These are phyloP conservation scores for Dendrostoma leiphaemia DNA, from an alignment of 2,329 filamentous ascomycete species.

Conservation along the genomic window DNA sequence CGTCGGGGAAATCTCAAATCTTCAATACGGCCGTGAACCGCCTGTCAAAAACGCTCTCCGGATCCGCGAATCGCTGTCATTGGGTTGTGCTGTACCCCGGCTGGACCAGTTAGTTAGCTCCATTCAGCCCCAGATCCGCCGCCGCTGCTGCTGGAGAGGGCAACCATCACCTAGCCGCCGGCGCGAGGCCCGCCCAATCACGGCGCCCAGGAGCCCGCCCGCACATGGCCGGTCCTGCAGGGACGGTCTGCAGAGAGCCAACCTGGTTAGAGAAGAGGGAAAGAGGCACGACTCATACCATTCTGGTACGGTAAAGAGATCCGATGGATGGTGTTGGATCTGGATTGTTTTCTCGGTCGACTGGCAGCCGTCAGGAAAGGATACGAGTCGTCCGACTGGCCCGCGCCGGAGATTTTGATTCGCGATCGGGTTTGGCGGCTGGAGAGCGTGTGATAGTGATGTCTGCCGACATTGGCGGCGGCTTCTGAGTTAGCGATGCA, in stretches of 20 bases:
- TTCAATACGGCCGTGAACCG: too few species aligned
- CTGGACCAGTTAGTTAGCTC: not conserved
- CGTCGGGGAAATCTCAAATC: too few species aligned
- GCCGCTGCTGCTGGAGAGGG: slow-evolving; percentile 1
- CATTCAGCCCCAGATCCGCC: not conserved
- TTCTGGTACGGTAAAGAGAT: slow-evolving; percentile 6
- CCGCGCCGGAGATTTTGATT: not conserved
- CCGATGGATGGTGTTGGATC: slow-evolving; percentile 9
- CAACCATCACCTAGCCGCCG: slow-evolving; percentile 13
- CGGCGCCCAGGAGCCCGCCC: not conserved
- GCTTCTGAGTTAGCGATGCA: not conserved
- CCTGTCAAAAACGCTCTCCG: too few species aligned
- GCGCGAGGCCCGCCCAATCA: slow-evolving; percentile 17
- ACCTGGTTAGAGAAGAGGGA: too few species aligned
- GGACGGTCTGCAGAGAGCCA: not conserved
- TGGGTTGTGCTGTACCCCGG: not conserved
- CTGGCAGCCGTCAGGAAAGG: not conserved
- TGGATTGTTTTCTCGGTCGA: not conserved
- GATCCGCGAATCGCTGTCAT: not conserved
- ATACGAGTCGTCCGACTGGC: slow-evolving; percentile 8
- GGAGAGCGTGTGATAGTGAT: slow-evolving; percentile 19
- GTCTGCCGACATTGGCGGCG: slow-evolving; percentile 12
- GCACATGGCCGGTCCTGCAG: slow-evolving; percentile 2
- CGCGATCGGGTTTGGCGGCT: slow-evolving; percentile 13
- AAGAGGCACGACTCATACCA: slow-evolving; percentile 14